Evolutionary conservation across 345 rosid genomes (phyloP).

Genomic region (Acer saccharum): DNA sequence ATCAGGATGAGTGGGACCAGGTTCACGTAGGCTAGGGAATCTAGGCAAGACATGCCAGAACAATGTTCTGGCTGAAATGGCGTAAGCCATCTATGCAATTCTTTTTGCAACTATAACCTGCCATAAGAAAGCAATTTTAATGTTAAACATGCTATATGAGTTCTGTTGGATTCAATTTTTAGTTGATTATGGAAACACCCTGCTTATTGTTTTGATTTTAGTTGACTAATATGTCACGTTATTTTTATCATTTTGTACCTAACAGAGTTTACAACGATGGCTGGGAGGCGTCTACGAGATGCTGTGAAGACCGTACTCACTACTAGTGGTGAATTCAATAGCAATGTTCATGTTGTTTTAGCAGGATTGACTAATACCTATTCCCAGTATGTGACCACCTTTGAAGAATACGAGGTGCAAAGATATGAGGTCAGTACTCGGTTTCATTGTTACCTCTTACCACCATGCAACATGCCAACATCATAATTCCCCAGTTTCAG

Average conservation of each 20-base stretch:
- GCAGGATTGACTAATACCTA: constrained; percentile 95
- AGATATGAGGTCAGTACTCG: constrained; percentile 80
- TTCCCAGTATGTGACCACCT: constrained; percentile 90
- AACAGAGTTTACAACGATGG: constrained; percentile 97
- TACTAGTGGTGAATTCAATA: constrained; percentile 47
- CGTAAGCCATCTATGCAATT: background rate
- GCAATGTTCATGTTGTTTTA: constrained; percentile 72
- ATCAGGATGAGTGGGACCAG: background rate
- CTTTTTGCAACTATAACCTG: background rate
- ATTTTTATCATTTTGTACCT: constrained; percentile 16
- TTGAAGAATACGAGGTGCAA: constrained; percentile 91
- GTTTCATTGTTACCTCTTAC: background rate
- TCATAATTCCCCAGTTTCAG: background rate
- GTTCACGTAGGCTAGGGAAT: background rate
- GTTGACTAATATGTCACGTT: background rate
- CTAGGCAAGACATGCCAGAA: background rate
- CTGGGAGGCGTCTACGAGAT: constrained; percentile 98
- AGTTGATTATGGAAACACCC: background rate
- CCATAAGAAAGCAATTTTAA: background rate
- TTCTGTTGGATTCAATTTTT: background rate
- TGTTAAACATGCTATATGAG: background rate
- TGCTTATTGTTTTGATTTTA: background rate
- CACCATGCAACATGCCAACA: background rate
- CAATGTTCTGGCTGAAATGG: background rate
- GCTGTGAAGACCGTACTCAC: constrained; percentile 75